Base-by-base conservation (phyloP, 2,329 filamentous ascomycete species). In the Sclerotinia spermophila region DNA sequence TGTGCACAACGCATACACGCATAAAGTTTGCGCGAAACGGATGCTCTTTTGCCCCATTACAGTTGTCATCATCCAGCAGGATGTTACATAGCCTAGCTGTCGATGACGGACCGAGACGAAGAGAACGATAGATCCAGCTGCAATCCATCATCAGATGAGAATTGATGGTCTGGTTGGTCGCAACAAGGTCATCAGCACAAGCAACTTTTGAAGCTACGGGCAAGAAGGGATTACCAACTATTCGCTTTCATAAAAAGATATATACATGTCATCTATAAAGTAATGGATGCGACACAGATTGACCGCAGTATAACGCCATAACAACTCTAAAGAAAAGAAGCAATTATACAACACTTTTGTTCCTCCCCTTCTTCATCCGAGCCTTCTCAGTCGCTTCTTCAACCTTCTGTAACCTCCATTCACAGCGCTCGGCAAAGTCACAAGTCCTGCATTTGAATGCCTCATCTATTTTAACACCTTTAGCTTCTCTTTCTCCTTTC, bases 371-470 rank as follows among this genome's bases (percentile, higher is more conserved):
- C 17, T 51, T 71, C 70, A 73, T 65, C 17, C 75, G 74, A 24
- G 71, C 71, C 51, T 76, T 79, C 67, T 76, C 69, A 19, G 64
- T 74, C 38, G 82, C 83, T 77, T 91, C 88, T 72, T 88, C 85
- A 69, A 94, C 88, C 80, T 92, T 90, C 17, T 84, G 84, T 75
- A 86, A 84, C 51, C 94, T 84, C 95, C 95, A 98, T 19, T 86
- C 85, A 79, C 95, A 98, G 2, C 83, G 84, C 3, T 92, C 89
- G 0, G 86, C 87, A 79, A 97, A 97, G 74, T 97, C 93, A 78
- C 95, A 98, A 35, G 85, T 88, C 30, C 88, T 83, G 79, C 95
- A 98, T 80, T 97, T 98, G 81, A 91, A 97, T 0, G 93, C 92
- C 75, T 97, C 94, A 77, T 94, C 90, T 10, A 96, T 86, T 10